Base-by-base conservation (phyloP, 768 basidiomycete species). In the Candolleomyces efflorescens region DNA sequence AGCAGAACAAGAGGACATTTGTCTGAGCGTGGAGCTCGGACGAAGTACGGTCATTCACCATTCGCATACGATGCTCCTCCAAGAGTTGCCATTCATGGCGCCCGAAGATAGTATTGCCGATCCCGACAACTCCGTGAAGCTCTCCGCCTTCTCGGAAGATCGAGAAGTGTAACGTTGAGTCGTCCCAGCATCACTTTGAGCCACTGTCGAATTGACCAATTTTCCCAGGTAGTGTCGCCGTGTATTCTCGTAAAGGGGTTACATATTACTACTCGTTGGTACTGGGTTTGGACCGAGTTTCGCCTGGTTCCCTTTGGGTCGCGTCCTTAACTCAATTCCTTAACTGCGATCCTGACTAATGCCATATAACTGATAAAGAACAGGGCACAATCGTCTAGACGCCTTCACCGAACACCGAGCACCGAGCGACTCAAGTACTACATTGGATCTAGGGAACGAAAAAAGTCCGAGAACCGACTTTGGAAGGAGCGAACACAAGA, bases 81-180 rank as follows among this genome's bases (percentile, higher is more conserved):
- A 43, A 7, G 41, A 32, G 41, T 43, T 43, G 5, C 18, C 41
- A 43, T 43, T 43, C 41, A 17, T 20, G 18, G 15, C 17, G 7
- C 18, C 41, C 41, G 41, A 20, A 43, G 41, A 43, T 11, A 43
- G 41, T 43, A 43, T 18, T 36, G 51, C 51, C 51, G 51, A 53
- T 53, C 51, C 37, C 51, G 32, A 53, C 37, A 53, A 36, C 51
- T 39, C 51, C 51, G 51, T 39, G 37, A 50, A 38, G 51, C 51
- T 53, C 51, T 32, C 13, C 51, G 37, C 37, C 51, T 53, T 36
- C 36, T 53, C 51, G 51, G 51, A 39, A 53, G 51, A 37, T 39
- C 32, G 20, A 53, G 51, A 37, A n/a, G 36, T 53, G 36, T 53
- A 36, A 53, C 37, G 36, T 32, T 20, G 32, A 32, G 32, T 53